Evolutionary conservation across 2,329 filamentous ascomycete genomes (phyloP).

Genomic region (Myriosclerotinia scirpicola): DNA sequence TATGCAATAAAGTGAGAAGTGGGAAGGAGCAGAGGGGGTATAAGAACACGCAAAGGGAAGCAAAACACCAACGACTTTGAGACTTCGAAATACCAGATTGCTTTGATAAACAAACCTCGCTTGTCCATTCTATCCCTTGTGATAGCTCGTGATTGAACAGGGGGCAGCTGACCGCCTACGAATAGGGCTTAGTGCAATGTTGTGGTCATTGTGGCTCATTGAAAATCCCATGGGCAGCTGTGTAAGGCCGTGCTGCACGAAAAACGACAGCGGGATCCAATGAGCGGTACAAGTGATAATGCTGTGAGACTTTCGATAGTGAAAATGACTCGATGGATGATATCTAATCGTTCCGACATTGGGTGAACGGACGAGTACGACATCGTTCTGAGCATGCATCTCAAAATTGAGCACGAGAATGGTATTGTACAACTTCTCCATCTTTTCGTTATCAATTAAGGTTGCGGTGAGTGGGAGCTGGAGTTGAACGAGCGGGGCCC

Average conservation of each 20-base stretch:
- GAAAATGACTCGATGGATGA: background rate
- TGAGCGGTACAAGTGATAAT: background rate
- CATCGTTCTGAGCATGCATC: background rate
- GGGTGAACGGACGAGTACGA: background rate
- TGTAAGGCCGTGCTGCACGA: background rate
- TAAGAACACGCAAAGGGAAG: constrained; percentile 10
- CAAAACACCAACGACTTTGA: background rate
- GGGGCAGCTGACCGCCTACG: constrained; percentile 13
- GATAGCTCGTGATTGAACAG: constrained; percentile 10
- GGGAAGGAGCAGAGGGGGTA: background rate
- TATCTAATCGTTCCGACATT: background rate
- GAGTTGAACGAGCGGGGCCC: background rate
- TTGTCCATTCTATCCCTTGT: constrained; percentile 12
- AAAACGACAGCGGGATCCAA: constrained; percentile 12
- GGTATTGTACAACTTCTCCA: background rate
- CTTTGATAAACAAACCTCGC: constrained; percentile 11
- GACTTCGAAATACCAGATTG: background rate
- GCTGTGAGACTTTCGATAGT: background rate
- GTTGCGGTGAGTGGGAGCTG: background rate
- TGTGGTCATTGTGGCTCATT: constrained; percentile 8
- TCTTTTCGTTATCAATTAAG: background rate
- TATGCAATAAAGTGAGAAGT: background rate
- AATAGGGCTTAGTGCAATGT: constrained; percentile 3
- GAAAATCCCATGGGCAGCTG: constrained; percentile 5
- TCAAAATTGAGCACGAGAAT: background rate